These are phyloP conservation scores for Pythium biforme DNA, from an alignment of 352 stramenopile species.

Conservation along the genomic window DNA sequence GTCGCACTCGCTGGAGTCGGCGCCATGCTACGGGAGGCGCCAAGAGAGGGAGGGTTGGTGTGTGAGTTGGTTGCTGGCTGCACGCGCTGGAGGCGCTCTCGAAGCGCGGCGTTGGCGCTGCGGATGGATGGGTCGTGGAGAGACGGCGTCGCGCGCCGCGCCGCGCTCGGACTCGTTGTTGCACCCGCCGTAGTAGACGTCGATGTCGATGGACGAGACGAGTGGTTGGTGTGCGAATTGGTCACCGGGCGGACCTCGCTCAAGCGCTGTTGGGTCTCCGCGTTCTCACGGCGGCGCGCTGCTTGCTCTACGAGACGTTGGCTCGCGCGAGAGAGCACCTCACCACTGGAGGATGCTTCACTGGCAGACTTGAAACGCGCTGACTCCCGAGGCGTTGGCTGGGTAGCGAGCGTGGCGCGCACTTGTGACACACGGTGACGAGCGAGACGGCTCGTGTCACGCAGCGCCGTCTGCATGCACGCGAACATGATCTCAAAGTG, in stretches of 20 bases:
- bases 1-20: no score
- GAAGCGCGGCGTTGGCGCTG: not conserved
- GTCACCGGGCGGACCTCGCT: not conserved
- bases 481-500: not conserved
- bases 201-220: no score
- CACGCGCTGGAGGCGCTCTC: not conserved
- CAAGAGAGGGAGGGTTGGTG: not conserved
- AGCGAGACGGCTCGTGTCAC: not conserved
- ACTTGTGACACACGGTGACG: not conserved
- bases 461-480: not conserved
- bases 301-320: not conserved
- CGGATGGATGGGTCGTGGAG: not conserved
- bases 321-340: no score
- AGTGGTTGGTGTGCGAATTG: not conserved
- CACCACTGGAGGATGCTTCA: not conserved
- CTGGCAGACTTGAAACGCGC: not conserved
- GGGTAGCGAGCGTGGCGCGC: not conserved
- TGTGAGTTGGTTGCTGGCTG: not conserved
- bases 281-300: not conserved
- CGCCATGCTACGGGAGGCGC: not conserved
- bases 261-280: not conserved
- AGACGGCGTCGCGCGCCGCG: not conserved
- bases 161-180: not conserved
- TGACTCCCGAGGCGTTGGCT: not conserved
- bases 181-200: not conserved